Evolutionary conservation across 371 early-diverging fungal species (phyloP).

Genomic region (Entomophthora muscae): DNA sequence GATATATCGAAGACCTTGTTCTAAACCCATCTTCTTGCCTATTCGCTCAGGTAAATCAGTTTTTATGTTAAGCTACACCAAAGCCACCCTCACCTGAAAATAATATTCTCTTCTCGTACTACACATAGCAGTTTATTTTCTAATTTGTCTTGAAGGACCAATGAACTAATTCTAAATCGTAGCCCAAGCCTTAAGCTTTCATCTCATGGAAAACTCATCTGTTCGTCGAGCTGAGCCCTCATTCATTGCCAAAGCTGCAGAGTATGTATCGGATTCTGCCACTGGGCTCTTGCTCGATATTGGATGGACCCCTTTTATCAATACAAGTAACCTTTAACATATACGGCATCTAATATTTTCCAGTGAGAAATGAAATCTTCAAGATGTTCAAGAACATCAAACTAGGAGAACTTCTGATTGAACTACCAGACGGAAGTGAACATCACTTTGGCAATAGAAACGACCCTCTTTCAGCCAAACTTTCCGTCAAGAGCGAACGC

Average conservation of each 20-base stretch:
- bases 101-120: too few relatives aligned
- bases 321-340: not conserved
- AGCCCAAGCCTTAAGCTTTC: too few relatives aligned
- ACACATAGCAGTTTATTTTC: too few relatives aligned
- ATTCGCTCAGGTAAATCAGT: too few relatives aligned
- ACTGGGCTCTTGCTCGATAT: not conserved
- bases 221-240: not conserved
- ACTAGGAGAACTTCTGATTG: not conserved
- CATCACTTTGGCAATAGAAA: constrained; percentile 16
- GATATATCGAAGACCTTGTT: too few relatives aligned
- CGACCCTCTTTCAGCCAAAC: constrained; percentile 14
- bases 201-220: too few relatives aligned
- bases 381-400: not conserved
- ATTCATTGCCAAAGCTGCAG: not conserved
- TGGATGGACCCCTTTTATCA: not conserved
- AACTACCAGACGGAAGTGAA: constrained; percentile 12
- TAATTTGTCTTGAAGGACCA: too few relatives aligned
- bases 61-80: too few relatives aligned
- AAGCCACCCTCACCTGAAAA: too few relatives aligned
- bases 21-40: too few relatives aligned
- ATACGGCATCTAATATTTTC: not conserved
- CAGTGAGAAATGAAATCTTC: not conserved
- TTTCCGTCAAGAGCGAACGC: constrained; percentile 21
- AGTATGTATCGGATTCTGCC: not conserved
- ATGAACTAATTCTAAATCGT: too few relatives aligned